Percentiles rank a stretch among this genome's conserved stretches.
Conservation (phyloP, 257 asterid species). For the Sherardia arvensis region DNA sequence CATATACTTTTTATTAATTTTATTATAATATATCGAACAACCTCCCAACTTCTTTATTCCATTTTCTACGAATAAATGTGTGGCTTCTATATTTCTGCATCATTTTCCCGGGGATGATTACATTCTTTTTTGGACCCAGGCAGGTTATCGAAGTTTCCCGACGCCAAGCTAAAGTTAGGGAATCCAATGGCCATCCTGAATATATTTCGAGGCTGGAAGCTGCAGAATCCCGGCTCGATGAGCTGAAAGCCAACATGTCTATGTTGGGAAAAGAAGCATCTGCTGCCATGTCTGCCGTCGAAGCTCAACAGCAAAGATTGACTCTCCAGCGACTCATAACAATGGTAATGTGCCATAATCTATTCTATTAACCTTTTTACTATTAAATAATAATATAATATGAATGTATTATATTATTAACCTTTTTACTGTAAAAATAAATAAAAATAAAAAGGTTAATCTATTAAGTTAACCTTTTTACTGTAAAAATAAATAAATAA, state of each 20-base stretch:
- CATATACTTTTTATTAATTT: background rate
- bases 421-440: background rate
- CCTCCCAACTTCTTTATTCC: background rate
- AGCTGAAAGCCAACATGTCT: constrained; percentile 71
- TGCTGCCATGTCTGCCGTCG: constrained; percentile 98
- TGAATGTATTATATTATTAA: too few relatives aligned
- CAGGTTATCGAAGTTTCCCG: constrained; percentile 93
- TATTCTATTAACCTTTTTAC: background rate
- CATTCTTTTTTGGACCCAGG: constrained; percentile 45
- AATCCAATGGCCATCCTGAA: constrained; percentile 84
- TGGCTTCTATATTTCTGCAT: background rate
- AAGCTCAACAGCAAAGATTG: constrained; percentile 94
- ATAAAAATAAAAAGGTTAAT: background rate
- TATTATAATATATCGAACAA: too few relatives aligned
- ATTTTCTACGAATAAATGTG: background rate
- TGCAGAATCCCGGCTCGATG: constrained; percentile 78
- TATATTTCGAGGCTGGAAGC: constrained; percentile 73
- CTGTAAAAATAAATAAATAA: too few relatives aligned
- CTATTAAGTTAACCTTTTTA: too few relatives aligned
- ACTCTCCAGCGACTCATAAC: constrained; percentile 82
- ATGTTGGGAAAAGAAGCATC: constrained; percentile 92
- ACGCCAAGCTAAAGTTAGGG: constrained; percentile 86
- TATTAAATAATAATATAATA: background rate
- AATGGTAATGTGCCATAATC: constrained; percentile 47
- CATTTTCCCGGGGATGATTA: constrained; percentile 3